phyloP scores from a whole-genome alignment of 2,329 filamentous ascomycete species.

The Cytospora leucostoma region DNA sequence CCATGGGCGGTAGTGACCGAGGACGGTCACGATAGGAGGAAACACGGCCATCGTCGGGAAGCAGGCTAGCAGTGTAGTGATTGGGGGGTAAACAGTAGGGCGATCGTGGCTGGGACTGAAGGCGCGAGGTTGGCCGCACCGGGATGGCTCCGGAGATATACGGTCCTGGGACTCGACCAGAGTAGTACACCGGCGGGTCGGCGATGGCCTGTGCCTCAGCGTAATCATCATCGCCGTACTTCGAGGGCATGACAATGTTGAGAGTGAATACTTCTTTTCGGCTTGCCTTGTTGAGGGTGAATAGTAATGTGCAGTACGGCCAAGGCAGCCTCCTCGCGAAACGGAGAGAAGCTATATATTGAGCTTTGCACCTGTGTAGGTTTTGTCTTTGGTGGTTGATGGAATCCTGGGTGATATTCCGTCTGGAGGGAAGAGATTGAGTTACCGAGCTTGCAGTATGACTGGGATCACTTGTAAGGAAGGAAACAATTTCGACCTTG shows the following conservation, averaged over 20 bases:
- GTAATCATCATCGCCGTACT: slow-evolving; percentile 4
- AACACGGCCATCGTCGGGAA: slow-evolving; percentile 7
- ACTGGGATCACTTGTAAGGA: no score
- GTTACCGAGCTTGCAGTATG: no score
- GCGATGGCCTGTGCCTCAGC: not conserved
- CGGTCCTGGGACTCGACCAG: slow-evolving; percentile 1
- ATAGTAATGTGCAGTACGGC: not conserved
- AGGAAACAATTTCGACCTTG: no score
- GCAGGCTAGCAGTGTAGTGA: slow-evolving; percentile 13
- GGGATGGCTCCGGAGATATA: slow-evolving; percentile 4
- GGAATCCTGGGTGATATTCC: no score
- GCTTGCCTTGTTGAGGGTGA: not conserved
- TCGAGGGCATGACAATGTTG: not conserved
- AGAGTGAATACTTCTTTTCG: not conserved
- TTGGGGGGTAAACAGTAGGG: slow-evolving; percentile 30
- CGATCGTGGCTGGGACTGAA: slow-evolving; percentile 47
- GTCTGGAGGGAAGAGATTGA: no score
- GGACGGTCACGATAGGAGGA: slow-evolving; percentile 24
- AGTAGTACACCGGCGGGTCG: not conserved
- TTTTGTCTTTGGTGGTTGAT: no score
- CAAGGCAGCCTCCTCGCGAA: not conserved
- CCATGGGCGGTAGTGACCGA: slow-evolving; percentile 28
- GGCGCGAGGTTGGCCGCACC: slow-evolving; percentile 7
- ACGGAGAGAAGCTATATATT: not conserved
- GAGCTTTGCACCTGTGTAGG: no score